Conservation (phyloP, 2,329 filamentous ascomycete species). For the Diaporthe velutina region DNA sequence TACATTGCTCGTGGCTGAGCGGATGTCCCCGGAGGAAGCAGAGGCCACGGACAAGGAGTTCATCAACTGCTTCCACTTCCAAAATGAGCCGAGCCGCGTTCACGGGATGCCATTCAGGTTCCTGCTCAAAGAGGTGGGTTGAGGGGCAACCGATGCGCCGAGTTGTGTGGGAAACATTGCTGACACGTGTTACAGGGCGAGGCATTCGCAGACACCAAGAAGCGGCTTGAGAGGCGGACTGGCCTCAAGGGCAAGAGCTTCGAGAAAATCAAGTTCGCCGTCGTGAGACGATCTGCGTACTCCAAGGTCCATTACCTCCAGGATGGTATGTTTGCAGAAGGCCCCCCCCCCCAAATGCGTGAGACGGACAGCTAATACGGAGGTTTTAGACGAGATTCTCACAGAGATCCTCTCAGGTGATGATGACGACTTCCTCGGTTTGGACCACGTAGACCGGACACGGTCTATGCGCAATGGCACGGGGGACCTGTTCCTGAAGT, state of each 20-base stretch:
- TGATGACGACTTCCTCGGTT: slow-evolving; percentile 73
- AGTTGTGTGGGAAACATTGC: neutral
- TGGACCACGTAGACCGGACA: slow-evolving; percentile 76
- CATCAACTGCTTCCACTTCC: slow-evolving; percentile 91
- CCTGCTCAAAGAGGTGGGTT: slow-evolving; percentile 80
- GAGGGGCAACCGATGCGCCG: neutral
- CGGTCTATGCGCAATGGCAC: slow-evolving; percentile 70
- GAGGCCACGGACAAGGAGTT: slow-evolving; percentile 69
- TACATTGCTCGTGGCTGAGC: slow-evolving; percentile 83
- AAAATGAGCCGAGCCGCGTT: slow-evolving; percentile 85
- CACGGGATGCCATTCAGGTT: slow-evolving; percentile 96
- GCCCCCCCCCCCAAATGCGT: no score
- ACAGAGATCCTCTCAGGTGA: slow-evolving; percentile 61
- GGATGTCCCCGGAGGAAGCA: slow-evolving; percentile 79
- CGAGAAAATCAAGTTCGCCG: slow-evolving; percentile 97
- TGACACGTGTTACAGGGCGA: slow-evolving; percentile 71
- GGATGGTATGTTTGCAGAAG: slow-evolving; percentile 77
- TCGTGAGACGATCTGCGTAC: slow-evolving; percentile 79
- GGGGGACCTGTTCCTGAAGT: slow-evolving; percentile 72
- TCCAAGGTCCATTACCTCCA: slow-evolving; percentile 85
- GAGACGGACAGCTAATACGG: slow-evolving; percentile 43
- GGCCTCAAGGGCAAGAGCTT: slow-evolving; percentile 98
- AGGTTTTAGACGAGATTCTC: slow-evolving; percentile 67
- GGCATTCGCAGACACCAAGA: slow-evolving; percentile 90
- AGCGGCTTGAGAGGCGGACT: slow-evolving; percentile 91